Evolutionary conservation across 805 yeast genomes (phyloP), one percentile per base, ranked within the genome.

Genomic region (Candida alai): DNA sequence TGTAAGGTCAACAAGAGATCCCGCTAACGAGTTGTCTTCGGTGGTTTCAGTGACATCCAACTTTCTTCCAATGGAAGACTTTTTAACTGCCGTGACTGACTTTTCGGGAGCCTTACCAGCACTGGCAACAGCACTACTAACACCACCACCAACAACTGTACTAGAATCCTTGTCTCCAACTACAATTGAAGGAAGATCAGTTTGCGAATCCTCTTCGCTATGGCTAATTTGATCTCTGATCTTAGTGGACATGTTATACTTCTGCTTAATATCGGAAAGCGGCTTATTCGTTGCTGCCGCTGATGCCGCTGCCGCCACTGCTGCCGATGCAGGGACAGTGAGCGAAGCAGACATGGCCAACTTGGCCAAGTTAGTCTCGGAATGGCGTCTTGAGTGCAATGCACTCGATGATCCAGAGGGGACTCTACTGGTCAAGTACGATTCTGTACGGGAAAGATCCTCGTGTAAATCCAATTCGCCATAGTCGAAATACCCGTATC

Each of bases 401-500:
- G 41, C 42, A 11, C 64, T 58, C n/a, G 44, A 31, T 4, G 42
- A 20, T 32, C 39, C 50, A 24, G 62, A 51, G 16, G 48, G 41
- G 5, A 20, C 23, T 16, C 19, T 41, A 30, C 49, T 43, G 38
- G 54, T 56, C 37, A 60, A 34, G 26, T 41, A 49, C 8, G 65
- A 58, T 34, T 60, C 60, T 6, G 25, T 32, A 10, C 20, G 40
- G 30, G 49, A 43, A 38, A 55, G 56, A 37, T 51, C 58, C 6
- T 84, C 73, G 41, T 83, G 67, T 35, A 74, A 52, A 38, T 79
- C 79, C 43, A 82, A 77, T 41, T 72, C 73, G 8, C 82, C 86
- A 42, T 80, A 68, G 47, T 84, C 93, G 54, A 84, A 84, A 56
- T 84, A 84, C 23, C 89, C 95, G 56, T 88, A 88, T 2, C 96